A percentile compares a stretch with the other conserved stretches of the same genome.
These are phyloP conservation scores for Lycium barbarum DNA, from an alignment of 257 asterid genomes.

Conservation along the genomic window DNA sequence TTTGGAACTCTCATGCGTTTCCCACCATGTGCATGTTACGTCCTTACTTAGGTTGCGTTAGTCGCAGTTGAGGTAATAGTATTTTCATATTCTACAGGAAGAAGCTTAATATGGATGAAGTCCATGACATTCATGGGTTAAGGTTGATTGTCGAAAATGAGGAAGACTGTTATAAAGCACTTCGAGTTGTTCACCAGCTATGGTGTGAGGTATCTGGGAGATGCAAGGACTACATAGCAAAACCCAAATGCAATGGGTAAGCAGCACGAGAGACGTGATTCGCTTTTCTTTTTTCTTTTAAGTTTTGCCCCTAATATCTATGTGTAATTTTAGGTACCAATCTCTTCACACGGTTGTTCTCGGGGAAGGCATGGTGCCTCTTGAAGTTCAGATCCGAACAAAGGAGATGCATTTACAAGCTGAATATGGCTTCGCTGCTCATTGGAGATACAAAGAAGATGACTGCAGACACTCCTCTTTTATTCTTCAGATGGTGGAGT, in stretches of 20 bases:
- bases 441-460: slow-evolving; percentile 99
- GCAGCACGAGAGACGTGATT: slow-evolving; percentile 26
- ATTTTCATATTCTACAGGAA: slow-evolving; percentile 59
- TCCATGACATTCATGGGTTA: slow-evolving; percentile 91
- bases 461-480: slow-evolving; percentile 75
- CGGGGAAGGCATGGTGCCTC: slow-evolving; percentile 77
- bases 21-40: background rate
- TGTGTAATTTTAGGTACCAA: slow-evolving; percentile 62
- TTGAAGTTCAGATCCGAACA: slow-evolving; percentile 95
- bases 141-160: slow-evolving; percentile 85
- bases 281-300: background rate
- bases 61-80: slow-evolving; percentile 10
- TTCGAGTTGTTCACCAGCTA: slow-evolving; percentile 69
- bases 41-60: background rate
- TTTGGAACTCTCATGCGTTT: background rate
- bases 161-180: slow-evolving; percentile 92
- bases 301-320: slow-evolving; percentile 29
- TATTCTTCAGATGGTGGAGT: slow-evolving; percentile 96
- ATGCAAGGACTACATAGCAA: slow-evolving; percentile 82
- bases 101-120: slow-evolving; percentile 84
- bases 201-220: slow-evolving; percentile 90
- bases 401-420: slow-evolving; percentile 99
- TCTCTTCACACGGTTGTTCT: slow-evolving; percentile 89
- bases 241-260: slow-evolving; percentile 92
- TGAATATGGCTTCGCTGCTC: slow-evolving; percentile 97